These are phyloP conservation scores for Ustilago tritici DNA, from an alignment of 1,284 basidiomycete genomes.

Conservation along the genomic window DNA sequence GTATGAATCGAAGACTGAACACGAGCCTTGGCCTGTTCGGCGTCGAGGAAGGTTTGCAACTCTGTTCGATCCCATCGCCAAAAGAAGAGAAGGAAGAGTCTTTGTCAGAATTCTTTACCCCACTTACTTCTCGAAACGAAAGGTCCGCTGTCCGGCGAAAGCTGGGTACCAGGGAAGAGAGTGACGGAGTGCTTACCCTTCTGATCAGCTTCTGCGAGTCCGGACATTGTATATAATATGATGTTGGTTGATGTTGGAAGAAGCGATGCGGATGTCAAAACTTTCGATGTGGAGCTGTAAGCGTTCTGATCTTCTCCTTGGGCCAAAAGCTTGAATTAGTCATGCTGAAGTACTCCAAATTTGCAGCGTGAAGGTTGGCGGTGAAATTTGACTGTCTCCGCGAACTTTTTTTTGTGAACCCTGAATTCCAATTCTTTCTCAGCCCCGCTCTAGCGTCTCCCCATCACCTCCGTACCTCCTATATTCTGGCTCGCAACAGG, in stretches of 20 bases:
- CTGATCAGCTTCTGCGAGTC: conserved; percentile 61
- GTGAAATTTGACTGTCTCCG: conserved; percentile 22
- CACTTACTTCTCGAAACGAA: neutral
- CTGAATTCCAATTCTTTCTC: conserved; percentile 17
- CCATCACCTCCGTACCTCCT: neutral
- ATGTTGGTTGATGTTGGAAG: conserved; percentile 3
- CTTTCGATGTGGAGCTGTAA: conserved; percentile 21
- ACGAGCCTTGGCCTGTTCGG: conserved; percentile 86
- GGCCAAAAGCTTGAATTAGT: conserved; percentile 22
- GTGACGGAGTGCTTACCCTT: conserved; percentile 40
- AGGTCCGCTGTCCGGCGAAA: neutral
- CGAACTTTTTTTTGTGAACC: conserved; percentile 28
- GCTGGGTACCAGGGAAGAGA: neutral
- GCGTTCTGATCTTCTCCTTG: conserved; percentile 17
- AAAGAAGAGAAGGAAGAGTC: neutral
- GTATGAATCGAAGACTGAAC: conserved; percentile 75
- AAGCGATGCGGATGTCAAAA: neutral
- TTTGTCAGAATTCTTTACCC: neutral
- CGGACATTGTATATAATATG: conserved; percentile 33
- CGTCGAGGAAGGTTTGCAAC: conserved; percentile 83
- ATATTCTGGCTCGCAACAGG: neutral
- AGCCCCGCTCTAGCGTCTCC: neutral
- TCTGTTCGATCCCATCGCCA: conserved; percentile 71
- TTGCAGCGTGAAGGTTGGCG: conserved; percentile 24
- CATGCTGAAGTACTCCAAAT: conserved; percentile 19